phyloP scores from a whole-genome alignment of 495 filamentous ascomycete genomes.

The Parathielavia appendiculata region DNA sequence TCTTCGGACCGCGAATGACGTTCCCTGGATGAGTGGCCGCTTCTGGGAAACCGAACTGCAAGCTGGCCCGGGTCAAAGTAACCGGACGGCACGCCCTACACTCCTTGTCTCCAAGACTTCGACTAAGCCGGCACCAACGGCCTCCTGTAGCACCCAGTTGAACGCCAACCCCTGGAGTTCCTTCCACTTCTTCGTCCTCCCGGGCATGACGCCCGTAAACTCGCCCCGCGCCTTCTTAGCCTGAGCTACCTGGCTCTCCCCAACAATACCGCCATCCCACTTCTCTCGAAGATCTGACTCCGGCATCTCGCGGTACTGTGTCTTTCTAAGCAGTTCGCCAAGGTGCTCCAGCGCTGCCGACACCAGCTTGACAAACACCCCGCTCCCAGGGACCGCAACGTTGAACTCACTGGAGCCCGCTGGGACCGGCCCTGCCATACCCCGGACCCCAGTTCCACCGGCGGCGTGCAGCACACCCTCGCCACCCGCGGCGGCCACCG shows the following conservation, averaged over 20 bases:
- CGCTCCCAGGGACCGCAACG: conserved; percentile 68
- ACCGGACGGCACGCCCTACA: conserved; percentile 66
- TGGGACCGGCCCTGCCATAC: conserved; percentile 14
- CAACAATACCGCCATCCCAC: conserved; percentile 73
- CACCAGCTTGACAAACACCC: conserved; percentile 68
- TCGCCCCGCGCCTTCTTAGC: conserved; percentile 65
- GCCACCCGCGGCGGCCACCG: conserved; percentile 59
- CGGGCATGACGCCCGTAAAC: conserved; percentile 64
- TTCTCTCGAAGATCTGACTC: conserved; percentile 62
- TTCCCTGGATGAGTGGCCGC: no score
- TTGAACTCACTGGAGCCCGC: conserved; percentile 43
- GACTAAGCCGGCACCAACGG: conserved; percentile 70
- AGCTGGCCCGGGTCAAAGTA: conserved; percentile 6
- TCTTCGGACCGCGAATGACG: no score
- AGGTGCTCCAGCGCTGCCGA: conserved; percentile 62
- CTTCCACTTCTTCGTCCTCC: conserved; percentile 77
- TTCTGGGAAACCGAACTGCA: neutral
- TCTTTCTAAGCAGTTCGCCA: conserved; percentile 58
- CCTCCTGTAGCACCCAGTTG: conserved; percentile 73
- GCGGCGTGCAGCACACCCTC: conserved; percentile 48
- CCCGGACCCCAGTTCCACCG: conserved; percentile 43
- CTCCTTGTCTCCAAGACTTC: conserved; percentile 83
- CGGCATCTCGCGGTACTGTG: conserved; percentile 59
- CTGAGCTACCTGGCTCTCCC: conserved; percentile 49
- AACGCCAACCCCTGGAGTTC: conserved; percentile 71